phyloP scores from a whole-genome alignment of 345 rosid genomes.

The Syzygium aqueum region DNA sequence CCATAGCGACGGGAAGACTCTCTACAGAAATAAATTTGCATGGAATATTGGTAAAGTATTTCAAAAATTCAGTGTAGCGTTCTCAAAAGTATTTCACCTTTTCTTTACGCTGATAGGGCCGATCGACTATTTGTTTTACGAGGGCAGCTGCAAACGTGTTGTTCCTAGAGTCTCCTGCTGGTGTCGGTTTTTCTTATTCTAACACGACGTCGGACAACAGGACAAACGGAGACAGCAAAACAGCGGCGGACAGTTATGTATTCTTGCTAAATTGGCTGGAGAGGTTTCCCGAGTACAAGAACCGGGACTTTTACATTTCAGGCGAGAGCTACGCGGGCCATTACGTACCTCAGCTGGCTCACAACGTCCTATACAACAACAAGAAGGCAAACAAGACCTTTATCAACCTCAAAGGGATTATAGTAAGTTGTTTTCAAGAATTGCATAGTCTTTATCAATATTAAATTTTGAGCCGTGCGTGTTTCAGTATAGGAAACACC shows the following conservation, averaged over 20 bases:
- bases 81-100: background rate
- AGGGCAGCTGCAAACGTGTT: slow-evolving; percentile 28
- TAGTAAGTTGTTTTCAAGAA: slow-evolving; percentile 9
- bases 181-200: slow-evolving; percentile 79
- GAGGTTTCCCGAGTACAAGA: slow-evolving; percentile 77
- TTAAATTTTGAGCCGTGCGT: background rate
- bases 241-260: slow-evolving; percentile 49
- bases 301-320: slow-evolving; percentile 55
- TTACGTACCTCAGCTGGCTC: slow-evolving; percentile 75
- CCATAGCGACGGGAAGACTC: slow-evolving; percentile 31
- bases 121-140: background rate
- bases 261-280: slow-evolving; percentile 68
- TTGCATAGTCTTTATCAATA: background rate
- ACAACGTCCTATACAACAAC: slow-evolving; percentile 46
- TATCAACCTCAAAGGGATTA: slow-evolving; percentile 73
- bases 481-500: background rate
- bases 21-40: slow-evolving; percentile 15
- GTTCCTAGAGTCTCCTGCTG: slow-evolving; percentile 77
- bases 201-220: slow-evolving; percentile 46
- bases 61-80: background rate
- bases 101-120: background rate
- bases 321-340: slow-evolving; percentile 94
- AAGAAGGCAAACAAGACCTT: slow-evolving; percentile 18
- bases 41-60: slow-evolving; percentile 8
- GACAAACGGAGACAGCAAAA: slow-evolving; percentile 41